A percentile compares a stretch with the other conserved stretches of the same genome.
Conservation (phyloP, 257 asterid species). For the Salvia miltiorrhiza region DNA sequence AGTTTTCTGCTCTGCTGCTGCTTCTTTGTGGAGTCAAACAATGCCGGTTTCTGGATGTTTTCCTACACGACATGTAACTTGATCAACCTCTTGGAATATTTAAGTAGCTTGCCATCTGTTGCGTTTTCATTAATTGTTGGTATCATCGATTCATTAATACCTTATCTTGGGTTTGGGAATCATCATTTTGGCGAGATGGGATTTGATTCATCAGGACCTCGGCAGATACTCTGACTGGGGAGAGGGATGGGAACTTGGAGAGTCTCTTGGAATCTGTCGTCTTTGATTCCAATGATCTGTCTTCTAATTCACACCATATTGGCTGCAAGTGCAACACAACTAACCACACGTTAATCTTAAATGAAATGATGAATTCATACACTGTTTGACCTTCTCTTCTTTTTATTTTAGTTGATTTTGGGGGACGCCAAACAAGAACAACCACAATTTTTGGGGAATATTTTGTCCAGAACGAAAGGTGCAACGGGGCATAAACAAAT, state of each 20-base stretch:
- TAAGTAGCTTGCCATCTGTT: too few relatives aligned
- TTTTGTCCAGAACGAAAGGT: background rate
- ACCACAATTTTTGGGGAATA: background rate
- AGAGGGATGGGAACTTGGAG: constrained; percentile 53
- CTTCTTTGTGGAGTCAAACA: constrained; percentile 35
- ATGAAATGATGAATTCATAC: too few relatives aligned
- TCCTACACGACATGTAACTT: constrained; percentile 44
- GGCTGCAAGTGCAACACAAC: constrained; percentile 38
- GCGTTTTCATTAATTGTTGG: constrained; percentile 14
- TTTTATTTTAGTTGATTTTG: background rate
- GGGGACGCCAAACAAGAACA: background rate
- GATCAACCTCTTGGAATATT: background rate
- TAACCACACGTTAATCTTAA: too few relatives aligned
- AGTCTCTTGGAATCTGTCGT: constrained; percentile 24
- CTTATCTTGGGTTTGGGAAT: constrained; percentile 42
- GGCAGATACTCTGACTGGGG: constrained; percentile 64
- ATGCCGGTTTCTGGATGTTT: constrained; percentile 36
- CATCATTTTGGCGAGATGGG: constrained; percentile 29
- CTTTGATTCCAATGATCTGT: constrained; percentile 33
- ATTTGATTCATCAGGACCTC: constrained; percentile 34
- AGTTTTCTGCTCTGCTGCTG: constrained; percentile 2
- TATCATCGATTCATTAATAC: constrained; percentile 49
- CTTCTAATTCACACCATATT: constrained; percentile 66
- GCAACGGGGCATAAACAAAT: constrained; percentile 7
- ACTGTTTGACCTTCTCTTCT: too few relatives aligned